Percentiles rank a stretch among this genome's conserved stretches.
Evolutionary conservation across 2,329 filamentous ascomycete genomes (phyloP).

Genomic region (Coleophoma cylindrospora): DNA sequence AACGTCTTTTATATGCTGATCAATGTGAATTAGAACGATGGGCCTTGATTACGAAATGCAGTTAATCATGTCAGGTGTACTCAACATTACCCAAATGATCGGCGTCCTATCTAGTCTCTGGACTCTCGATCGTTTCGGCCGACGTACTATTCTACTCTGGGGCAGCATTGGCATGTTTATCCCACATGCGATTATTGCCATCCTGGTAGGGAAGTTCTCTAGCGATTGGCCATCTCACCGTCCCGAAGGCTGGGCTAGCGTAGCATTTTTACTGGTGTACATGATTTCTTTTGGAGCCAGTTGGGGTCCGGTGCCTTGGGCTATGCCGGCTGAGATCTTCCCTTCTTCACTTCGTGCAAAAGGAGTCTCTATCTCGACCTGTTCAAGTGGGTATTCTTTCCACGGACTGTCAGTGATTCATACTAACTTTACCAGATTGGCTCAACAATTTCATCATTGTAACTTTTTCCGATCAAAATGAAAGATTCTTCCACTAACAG

Average conservation of each 20-base stretch:
- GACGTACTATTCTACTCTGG: constrained; percentile 36
- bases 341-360: constrained; percentile 53
- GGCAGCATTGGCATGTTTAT: constrained; percentile 39
- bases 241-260: constrained; percentile 51
- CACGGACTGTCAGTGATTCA: neutral
- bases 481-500: no score
- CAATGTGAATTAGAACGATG: constrained; percentile 26
- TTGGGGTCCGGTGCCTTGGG: constrained; percentile 93
- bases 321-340: constrained; percentile 51
- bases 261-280: constrained; percentile 92
- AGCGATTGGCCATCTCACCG: constrained; percentile 43
- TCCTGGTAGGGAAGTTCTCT: constrained; percentile 47
- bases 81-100: constrained; percentile 45
- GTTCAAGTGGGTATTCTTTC: neutral
- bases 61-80: neutral
- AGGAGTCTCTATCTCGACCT: constrained; percentile 58
- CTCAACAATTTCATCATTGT: constrained; percentile 25
- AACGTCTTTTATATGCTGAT: neutral
- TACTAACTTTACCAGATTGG: constrained; percentile 45
- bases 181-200: constrained; percentile 43
- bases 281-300: constrained; percentile 90
- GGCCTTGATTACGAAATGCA: constrained; percentile 16
- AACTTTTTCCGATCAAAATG: neutral
- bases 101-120: constrained; percentile 40
- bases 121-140: constrained; percentile 41